A percentile compares a stretch with the other conserved stretches of the same genome.
Evolutionary conservation across 306 rosid genomes (phyloP).

Genomic region (Sicyos baderoa): DNA sequence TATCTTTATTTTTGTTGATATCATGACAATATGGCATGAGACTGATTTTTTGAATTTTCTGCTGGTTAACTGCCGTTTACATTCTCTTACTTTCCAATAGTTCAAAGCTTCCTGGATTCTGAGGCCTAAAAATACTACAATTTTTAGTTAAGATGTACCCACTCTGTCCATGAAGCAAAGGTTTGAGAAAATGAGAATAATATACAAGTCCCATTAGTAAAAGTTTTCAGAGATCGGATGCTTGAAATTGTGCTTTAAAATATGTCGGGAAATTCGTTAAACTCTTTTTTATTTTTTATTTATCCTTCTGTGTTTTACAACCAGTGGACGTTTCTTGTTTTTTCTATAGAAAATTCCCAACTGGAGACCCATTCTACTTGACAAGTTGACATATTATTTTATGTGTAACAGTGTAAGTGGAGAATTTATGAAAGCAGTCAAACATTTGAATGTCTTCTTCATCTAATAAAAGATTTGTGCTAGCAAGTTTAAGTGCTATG

Average conservation of each 20-base stretch:
- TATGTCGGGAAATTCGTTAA: not conserved
- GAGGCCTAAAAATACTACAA: not conserved
- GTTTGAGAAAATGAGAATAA: not conserved
- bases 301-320: too few species aligned
- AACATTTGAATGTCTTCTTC: not conserved
- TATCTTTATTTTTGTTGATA: too few species aligned
- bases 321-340: not conserved
- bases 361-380: not conserved
- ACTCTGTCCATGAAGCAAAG: conserved; percentile 5
- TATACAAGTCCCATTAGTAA: not conserved
- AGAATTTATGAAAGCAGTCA: not conserved
- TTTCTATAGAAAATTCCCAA: not conserved
- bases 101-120: too few species aligned
- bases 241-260: not conserved
- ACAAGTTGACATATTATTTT: not conserved
- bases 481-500: conserved; percentile 6
- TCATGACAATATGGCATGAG: too few species aligned
- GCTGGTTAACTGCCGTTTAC: too few species aligned
- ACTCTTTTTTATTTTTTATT: not conserved
- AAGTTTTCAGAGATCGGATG: not conserved
- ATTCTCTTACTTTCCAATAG: too few species aligned
- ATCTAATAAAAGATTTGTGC: not conserved
- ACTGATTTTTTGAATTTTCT: too few species aligned
- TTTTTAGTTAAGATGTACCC: conserved; percentile 3
- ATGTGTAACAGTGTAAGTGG: not conserved